These are phyloP conservation scores for Carallia brachiata DNA, from an alignment of 345 rosid genomes.

Conservation along the genomic window DNA sequence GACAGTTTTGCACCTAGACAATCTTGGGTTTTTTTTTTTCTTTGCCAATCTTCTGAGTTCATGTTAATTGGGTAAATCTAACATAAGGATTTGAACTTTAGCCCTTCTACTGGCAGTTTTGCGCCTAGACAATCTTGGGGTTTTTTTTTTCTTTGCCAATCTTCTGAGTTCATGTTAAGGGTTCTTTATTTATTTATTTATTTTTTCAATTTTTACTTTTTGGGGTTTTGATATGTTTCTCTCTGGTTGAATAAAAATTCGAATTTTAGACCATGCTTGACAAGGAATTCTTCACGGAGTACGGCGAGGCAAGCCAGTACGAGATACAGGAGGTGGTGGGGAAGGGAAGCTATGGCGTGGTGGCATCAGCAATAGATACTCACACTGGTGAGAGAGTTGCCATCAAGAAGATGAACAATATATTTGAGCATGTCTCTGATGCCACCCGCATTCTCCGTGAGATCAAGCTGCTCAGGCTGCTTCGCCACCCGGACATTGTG, in stretches of 20 bases:
- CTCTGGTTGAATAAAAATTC: neutral
- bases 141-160: neutral
- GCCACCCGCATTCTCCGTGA: slow-evolving; percentile 90
- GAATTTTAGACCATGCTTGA: slow-evolving; percentile 56
- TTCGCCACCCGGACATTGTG: slow-evolving; percentile 82
- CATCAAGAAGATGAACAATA: slow-evolving; percentile 87
- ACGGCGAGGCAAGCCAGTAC: slow-evolving; percentile 94
- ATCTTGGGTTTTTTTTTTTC: too few species aligned
- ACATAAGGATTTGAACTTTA: too few species aligned
- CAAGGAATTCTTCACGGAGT: slow-evolving; percentile 96
- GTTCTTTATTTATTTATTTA: too few species aligned
- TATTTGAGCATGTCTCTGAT: slow-evolving; percentile 92
- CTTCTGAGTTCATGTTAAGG: too few species aligned
- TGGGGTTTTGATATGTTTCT: neutral
- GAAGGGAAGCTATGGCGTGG: slow-evolving; percentile 96
- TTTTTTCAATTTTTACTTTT: neutral
- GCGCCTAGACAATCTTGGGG: neutral
- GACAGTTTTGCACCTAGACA: too few species aligned
- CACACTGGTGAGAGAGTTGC: slow-evolving; percentile 96
- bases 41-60: too few species aligned
- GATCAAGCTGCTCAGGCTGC: slow-evolving; percentile 91
- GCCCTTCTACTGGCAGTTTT: neutral
- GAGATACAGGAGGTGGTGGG: slow-evolving; percentile 93
- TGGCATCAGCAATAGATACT: slow-evolving; percentile 92
- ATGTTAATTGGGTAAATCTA: too few species aligned